Base-by-base conservation (phyloP, 805 yeast species). In the Tetrapisispora phaffii region DNA sequence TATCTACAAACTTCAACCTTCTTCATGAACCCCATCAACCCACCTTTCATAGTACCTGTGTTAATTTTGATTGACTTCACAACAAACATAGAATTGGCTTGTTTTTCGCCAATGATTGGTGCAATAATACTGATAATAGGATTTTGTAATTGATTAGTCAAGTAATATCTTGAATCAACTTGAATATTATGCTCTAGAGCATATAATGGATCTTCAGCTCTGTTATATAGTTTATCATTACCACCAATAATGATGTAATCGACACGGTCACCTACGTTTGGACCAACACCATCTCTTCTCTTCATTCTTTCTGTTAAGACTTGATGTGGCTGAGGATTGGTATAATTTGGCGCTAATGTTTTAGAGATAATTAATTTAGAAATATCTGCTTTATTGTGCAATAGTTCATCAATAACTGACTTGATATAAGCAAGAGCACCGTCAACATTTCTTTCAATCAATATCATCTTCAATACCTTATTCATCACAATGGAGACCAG, bases 271-370 rank as follows among this genome's bases (percentile, higher is more conserved):
- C 99, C 99, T 40, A 93, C 74, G 12, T 87, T 80, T 3, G 98
- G 98, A 1, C 98, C 98, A 7, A 95, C 83, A 21, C 99, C 99
- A 60, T 93, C 99, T 71, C 99, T 82, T 61, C 88, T 87, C 44
- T 80, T 76, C 97, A 93, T 93, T 55, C 97, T 74, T 57, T 89
- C 96, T 0, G 98, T 96, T 38, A 93, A 73, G 54, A 90, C 97
- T 23, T 89, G 95, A 64, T 93, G 99, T 0, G 98, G 97, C 63
- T 93, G 98, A 50, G 93, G 95, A 23, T 89, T 95, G 3, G 96
- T 84, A 63, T 93, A 93, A 57, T 93, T 96, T 43, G 85, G 83
- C 3, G 97, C 83, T 38, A 90, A 73, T 7, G 94, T 95, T 60
- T 93, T 93, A 2, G 97, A 85, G 51, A 93, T 93, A 46, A 93